Evolutionary conservation across 345 rosid species (phyloP).

Genomic region (Passiflora organensis): DNA sequence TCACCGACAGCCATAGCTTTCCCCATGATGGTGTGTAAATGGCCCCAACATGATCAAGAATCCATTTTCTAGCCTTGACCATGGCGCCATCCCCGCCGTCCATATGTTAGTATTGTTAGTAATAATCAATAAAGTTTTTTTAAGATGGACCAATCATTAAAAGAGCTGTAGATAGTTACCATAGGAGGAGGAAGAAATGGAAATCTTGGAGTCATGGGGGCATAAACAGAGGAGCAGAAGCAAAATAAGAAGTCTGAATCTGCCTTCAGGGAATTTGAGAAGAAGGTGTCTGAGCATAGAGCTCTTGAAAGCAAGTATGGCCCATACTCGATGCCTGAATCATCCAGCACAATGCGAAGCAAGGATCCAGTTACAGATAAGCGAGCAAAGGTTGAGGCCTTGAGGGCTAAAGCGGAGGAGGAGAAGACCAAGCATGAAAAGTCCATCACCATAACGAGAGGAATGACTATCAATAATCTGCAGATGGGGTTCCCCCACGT

Average conservation of each 20-base stretch:
- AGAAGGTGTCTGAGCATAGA: conserved; percentile 58
- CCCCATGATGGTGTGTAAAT: conserved; percentile 75
- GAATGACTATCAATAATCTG: conserved; percentile 77
- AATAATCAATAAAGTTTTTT: too few relatives aligned
- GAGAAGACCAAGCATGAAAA: conserved; percentile 81
- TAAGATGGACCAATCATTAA: too few relatives aligned
- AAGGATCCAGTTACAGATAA: conserved; percentile 65
- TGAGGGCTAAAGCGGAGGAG: conserved; percentile 71
- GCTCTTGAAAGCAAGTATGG: conserved; percentile 68
- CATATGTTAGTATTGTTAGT: too few relatives aligned
- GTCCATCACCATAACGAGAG: conserved; percentile 63
- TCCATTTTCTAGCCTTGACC: conserved; percentile 51
- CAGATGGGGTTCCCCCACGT: conserved; percentile 93
- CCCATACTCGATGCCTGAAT: conserved; percentile 50
- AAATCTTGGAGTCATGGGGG: too few relatives aligned
- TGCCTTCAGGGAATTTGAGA: conserved; percentile 60
- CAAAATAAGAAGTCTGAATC: conserved; percentile 79
- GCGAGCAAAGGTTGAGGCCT: conserved; percentile 52
- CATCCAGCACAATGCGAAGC: conserved; percentile 18
- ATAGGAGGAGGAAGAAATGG: too few relatives aligned
- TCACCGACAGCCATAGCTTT: conserved; percentile 68
- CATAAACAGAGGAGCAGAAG: conserved; percentile 74
- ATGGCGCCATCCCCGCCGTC: conserved; percentile 40
- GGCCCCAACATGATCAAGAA: conserved; percentile 53
- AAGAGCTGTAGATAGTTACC: too few relatives aligned